Evolutionary conservation across 129 eudicot species (phyloP).

Genomic region (Centella asiatica): DNA sequence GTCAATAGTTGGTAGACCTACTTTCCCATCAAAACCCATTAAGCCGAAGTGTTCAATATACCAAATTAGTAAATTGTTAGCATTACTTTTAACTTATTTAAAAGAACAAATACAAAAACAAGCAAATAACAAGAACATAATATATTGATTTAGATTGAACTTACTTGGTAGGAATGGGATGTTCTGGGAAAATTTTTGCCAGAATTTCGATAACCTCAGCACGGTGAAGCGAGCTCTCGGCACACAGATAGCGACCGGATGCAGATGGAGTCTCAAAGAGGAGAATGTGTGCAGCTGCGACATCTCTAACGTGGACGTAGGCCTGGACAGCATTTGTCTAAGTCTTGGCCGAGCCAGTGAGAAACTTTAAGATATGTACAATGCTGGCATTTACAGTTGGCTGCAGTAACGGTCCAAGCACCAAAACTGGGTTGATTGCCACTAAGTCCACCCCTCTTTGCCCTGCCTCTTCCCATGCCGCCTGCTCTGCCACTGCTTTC

Average conservation of each 20-base stretch:
- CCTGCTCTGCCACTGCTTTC: constrained; percentile 79
- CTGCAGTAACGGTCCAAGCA: constrained; percentile 76
- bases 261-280: constrained; percentile 73
- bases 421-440: constrained; percentile 65
- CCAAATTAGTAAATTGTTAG: too few relatives aligned
- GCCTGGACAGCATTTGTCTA: constrained; percentile 81
- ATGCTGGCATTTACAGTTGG: constrained; percentile 76
- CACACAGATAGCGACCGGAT: constrained; percentile 69
- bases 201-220: constrained; percentile 83
- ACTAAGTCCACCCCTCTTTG: constrained; percentile 73
- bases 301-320: constrained; percentile 81
- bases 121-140: neutral
- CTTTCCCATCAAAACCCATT: neutral
- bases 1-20: constrained; percentile 3
- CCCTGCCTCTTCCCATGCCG: constrained; percentile 81
- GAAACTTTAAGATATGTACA: constrained; percentile 69
- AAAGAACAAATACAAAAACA: neutral
- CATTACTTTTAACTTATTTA: neutral
- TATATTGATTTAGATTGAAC: constrained; percentile 4
- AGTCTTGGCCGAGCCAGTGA: constrained; percentile 80
- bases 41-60: neutral
- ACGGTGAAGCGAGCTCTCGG: constrained; percentile 86
- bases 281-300: constrained; percentile 79
- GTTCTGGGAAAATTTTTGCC: constrained; percentile 78
- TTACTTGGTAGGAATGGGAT: constrained; percentile 94